Conservation (phyloP, 768 basidiomycete species). For the Chalciporus sphaerocephalus region DNA sequence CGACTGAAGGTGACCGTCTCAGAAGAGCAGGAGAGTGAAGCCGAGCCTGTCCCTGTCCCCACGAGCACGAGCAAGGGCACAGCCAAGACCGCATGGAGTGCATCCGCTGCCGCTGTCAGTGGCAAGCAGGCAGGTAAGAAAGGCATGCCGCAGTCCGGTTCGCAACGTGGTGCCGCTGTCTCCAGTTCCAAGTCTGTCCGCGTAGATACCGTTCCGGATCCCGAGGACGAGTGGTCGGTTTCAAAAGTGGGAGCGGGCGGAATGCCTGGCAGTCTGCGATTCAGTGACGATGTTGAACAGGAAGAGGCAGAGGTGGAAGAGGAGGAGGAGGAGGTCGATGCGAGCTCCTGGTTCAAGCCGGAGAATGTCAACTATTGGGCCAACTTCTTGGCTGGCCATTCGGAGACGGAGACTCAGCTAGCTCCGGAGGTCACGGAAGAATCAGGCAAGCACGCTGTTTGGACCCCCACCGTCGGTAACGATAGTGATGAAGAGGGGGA, state of each 20-base stretch:
- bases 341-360: constrained; percentile 23
- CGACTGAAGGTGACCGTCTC: constrained; percentile 16
- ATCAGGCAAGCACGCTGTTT: constrained; percentile 19
- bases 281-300: not conserved
- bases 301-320: constrained; percentile 10
- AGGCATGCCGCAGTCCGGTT: constrained; percentile 5
- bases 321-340: constrained; percentile 20
- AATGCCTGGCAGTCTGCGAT: constrained; percentile 8
- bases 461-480: constrained; percentile 20
- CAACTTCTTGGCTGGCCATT: constrained; percentile 20
- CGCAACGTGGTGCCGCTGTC: constrained; percentile 5
- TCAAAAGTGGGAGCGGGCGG: not conserved
- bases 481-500: constrained; percentile 25
- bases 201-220: constrained; percentile 14
- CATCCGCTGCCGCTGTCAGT: constrained; percentile 1
- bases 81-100: constrained; percentile 16
- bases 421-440: constrained; percentile 5
- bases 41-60: constrained; percentile 4
- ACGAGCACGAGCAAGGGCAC: constrained; percentile 11
- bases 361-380: constrained; percentile 27
- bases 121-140: constrained; percentile 14
- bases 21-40: constrained; percentile 22
- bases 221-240: constrained; percentile 9
- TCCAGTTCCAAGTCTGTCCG: constrained; percentile 11
- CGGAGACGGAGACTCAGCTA: constrained; percentile 8